Evolutionary conservation across 768 basidiomycete species (phyloP).

Genomic region (Candolleomyces efflorescens): DNA sequence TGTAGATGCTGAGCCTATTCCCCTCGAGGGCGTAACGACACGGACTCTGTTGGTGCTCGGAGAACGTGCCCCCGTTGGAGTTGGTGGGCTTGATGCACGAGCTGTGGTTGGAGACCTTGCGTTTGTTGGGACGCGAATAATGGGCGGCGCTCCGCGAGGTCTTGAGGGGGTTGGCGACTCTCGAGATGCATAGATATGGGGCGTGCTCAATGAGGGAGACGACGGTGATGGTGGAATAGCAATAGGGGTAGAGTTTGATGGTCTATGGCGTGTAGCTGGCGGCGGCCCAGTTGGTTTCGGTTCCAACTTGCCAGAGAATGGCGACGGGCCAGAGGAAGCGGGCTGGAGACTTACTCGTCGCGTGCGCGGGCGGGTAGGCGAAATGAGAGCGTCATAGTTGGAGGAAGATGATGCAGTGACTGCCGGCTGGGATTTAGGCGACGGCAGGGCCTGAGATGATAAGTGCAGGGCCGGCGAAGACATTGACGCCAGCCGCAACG

Average conservation of each 20-base stretch:
- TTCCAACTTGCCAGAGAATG: background rate
- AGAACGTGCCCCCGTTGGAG: conserved; percentile 34
- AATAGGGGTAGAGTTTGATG: conserved; percentile 26
- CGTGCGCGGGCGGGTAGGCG: conserved; percentile 42
- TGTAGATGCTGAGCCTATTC: conserved; percentile 44
- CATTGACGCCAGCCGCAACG: conserved; percentile 64
- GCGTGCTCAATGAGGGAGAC: conserved; percentile 13
- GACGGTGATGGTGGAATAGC: conserved; percentile 24
- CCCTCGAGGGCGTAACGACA: conserved; percentile 37
- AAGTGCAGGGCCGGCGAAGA: conserved; percentile 73
- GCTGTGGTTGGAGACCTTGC: conserved; percentile 8
- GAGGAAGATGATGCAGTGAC: conserved; percentile 46
- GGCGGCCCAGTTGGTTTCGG: conserved; percentile 5
- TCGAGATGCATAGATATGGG: background rate
- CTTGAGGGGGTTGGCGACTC: background rate
- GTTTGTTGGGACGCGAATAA: background rate
- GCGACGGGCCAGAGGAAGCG: conserved; percentile 1
- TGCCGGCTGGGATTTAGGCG: conserved; percentile 47
- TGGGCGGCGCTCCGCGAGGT: background rate
- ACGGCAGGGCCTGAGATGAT: conserved; percentile 51
- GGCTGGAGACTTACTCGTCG: conserved; percentile 37
- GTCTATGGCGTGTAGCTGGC: conserved; percentile 24
- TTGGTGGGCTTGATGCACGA: conserved; percentile 11
- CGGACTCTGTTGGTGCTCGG: conserved; percentile 33
- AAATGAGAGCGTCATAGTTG: conserved; percentile 38